Percentiles rank a stretch among this genome's conserved stretches.
Conservation (phyloP, 768 basidiomycete species). For the Chlorophyllum brunneum region DNA sequence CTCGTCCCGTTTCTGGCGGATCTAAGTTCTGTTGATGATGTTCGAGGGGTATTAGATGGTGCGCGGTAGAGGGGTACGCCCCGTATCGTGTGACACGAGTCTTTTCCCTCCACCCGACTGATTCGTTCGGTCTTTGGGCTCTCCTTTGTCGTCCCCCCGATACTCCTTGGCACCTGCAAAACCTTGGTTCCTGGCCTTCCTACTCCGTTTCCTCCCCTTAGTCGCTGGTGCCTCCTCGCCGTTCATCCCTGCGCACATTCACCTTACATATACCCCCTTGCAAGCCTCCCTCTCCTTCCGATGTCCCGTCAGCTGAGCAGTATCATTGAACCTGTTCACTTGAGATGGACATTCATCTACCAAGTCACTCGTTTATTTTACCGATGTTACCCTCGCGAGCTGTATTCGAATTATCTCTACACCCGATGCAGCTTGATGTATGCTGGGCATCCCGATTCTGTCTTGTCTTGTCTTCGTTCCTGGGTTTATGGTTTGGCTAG, state of each 20-base stretch:
- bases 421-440: neutral
- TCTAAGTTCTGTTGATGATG: constrained; percentile 79
- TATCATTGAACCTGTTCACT: neutral
- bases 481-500: constrained; percentile 12
- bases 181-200: neutral
- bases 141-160: neutral
- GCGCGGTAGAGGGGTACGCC: constrained; percentile 46
- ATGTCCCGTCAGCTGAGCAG: constrained; percentile 1
- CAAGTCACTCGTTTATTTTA: constrained; percentile 4
- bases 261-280: constrained; percentile 12
- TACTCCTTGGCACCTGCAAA: constrained; percentile 2
- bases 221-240: constrained; percentile 2
- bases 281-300: constrained; percentile 1
- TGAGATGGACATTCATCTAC: constrained; percentile 6
- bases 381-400: neutral
- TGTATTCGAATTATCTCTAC: constrained; percentile 6
- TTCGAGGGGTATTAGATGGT: constrained; percentile 88
- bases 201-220: neutral
- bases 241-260: constrained; percentile 6
- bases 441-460: neutral
- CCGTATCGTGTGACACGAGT: no score
- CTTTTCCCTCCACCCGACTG: no score
- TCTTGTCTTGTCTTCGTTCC: neutral
- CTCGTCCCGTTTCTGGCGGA: constrained; percentile 93
- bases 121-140: neutral